phyloP scores from a whole-genome alignment of 1,139 yeast species.

The Pichia sp. region DNA sequence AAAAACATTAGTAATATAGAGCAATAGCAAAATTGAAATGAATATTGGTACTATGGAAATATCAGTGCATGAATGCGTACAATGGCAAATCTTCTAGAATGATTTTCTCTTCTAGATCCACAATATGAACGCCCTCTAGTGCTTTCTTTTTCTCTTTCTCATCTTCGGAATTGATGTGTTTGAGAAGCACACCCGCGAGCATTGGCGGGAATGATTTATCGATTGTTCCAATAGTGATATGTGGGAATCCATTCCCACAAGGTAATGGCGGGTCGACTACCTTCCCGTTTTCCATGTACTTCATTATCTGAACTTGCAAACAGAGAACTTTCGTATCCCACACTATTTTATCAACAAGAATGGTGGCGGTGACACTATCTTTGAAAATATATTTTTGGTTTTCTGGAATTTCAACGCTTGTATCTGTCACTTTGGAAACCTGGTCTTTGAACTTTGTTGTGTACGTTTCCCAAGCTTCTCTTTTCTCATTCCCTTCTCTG shows the following conservation, averaged over 20 bases:
- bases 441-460: conserved; percentile 9
- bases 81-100: conserved; percentile 15
- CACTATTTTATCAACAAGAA: conserved; percentile 39
- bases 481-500: conserved; percentile 22
- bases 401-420: conserved; percentile 12
- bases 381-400: conserved; percentile 20
- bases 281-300: conserved; percentile 20
- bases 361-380: conserved; percentile 20
- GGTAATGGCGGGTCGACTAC: conserved; percentile 18
- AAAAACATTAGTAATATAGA: no score
- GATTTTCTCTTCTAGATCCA: conserved; percentile 12
- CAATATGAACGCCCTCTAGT: conserved; percentile 5
- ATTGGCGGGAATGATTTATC: conserved; percentile 17
- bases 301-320: conserved; percentile 39
- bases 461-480: conserved; percentile 18
- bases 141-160: conserved; percentile 12
- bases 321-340: conserved; percentile 53
- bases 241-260: conserved; percentile 45
- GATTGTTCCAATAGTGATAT: conserved; percentile 68
- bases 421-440: conserved; percentile 4
- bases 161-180: no score
- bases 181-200: conserved; percentile 37
- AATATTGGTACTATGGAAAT: not conserved
- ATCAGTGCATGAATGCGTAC: conserved; percentile 15
- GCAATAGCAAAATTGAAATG: no score